Evolutionary conservation across 495 filamentous ascomycete genomes (phyloP), one percentile per base, ranked within the genome.

Genomic region (Copromyces sp.): DNA sequence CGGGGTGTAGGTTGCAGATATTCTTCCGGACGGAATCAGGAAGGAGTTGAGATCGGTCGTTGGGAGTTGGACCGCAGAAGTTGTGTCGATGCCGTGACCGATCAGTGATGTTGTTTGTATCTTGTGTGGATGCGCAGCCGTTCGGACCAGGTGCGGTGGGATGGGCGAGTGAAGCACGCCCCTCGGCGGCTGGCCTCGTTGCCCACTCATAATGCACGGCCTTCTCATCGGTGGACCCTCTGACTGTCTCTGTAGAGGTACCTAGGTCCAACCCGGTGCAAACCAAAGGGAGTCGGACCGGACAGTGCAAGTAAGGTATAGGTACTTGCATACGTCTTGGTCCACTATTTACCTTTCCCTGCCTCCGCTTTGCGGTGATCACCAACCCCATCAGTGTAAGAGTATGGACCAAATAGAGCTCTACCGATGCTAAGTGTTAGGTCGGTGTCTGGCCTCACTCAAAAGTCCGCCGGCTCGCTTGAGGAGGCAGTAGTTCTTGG

Each of bases 41-140:
- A 32, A 65, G 53, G 24, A 24, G 68, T 40, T 38, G 35, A 44
- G 68, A 9, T 45, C 24, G 68, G 68, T 61, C n/a, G 16, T 11
- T 69, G 68, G 68, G 6, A 45, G 9, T 69, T 69, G 68, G 68
- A 45, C 68, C 68, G 24, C n/a, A 41, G 11, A 41, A 39, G 35
- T 69, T 69, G 68, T 38, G n/a, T 69, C n/a, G 37, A 45, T 69
- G 68, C 37, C 17, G n/a, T 69, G n/a, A 69, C 68, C 17, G 68
- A n/a, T 40, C 39, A 41, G 68, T 69, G 68, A 65, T 41, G 39
- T 69, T 69, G 35, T 44, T 38, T 41, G 35, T 39, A 35, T 41
- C 35, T 44, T 69, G 35, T 41, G 35, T 69, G 53, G 53, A 65
- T 65, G 53, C 3, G 53, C 53, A 61, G 29, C 53, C 29, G 24